Conservation (phyloP, 2,329 filamentous ascomycete species). For the Cytospora chrysosperma region DNA sequence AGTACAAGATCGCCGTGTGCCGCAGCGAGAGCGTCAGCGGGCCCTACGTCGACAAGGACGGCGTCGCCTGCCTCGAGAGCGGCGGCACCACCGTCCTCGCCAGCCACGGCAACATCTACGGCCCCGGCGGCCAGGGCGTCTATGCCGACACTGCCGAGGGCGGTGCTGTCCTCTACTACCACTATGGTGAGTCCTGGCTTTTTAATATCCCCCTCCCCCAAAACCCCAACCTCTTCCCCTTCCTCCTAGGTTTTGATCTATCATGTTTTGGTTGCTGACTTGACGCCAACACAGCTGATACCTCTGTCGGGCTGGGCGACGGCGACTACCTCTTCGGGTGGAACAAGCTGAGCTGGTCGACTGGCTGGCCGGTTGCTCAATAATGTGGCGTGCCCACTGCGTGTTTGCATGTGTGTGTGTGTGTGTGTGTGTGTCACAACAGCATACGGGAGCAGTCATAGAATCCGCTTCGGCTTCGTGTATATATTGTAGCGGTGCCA, state of each 20-base stretch:
- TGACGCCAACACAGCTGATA: slow-evolving; percentile 44
- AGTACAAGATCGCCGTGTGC: slow-evolving; percentile 67
- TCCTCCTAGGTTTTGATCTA: too few relatives aligned
- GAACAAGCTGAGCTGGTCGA: slow-evolving; percentile 43
- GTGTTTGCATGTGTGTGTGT: too few relatives aligned
- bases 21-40: slow-evolving; percentile 52
- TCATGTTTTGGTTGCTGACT: too few relatives aligned
- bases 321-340: slow-evolving; percentile 46
- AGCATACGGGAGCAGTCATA: background rate
- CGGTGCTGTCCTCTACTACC: slow-evolving; percentile 61
- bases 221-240: too few relatives aligned
- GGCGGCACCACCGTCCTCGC: slow-evolving; percentile 60
- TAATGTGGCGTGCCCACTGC: background rate
- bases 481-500: background rate
- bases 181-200: slow-evolving; percentile 41
- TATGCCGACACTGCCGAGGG: slow-evolving; percentile 44
- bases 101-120: slow-evolving; percentile 58
- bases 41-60: slow-evolving; percentile 56
- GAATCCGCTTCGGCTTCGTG: background rate
- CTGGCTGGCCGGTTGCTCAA: slow-evolving; percentile 41
- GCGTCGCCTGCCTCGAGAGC: slow-evolving; percentile 50
- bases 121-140: slow-evolving; percentile 62
- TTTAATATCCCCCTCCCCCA: background rate
- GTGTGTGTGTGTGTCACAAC: too few relatives aligned
- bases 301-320: slow-evolving; percentile 50